phyloP scores from a whole-genome alignment of 345 rosid species.

The Ceriops zippeliana region DNA sequence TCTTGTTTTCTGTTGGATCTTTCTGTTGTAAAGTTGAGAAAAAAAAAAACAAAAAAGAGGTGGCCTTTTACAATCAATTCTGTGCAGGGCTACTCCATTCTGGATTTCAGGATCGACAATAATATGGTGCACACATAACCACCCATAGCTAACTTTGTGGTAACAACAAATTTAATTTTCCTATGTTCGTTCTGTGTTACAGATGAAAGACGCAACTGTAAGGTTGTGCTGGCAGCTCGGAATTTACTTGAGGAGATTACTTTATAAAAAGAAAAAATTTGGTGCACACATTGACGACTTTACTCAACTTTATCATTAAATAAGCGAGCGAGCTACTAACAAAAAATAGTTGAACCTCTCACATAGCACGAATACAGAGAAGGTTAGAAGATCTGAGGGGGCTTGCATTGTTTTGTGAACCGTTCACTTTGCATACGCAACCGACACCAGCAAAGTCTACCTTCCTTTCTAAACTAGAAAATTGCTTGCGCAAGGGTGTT shows the following conservation, averaged over 20 bases:
- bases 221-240: too few relatives aligned
- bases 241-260: too few relatives aligned
- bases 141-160: too few relatives aligned
- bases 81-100: neutral
- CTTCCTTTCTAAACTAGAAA: neutral
- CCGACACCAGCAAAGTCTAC: constrained; percentile 9
- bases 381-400: neutral
- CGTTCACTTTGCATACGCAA: constrained; percentile 1
- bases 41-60: neutral
- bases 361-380: constrained; percentile 10
- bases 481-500: too few relatives aligned
- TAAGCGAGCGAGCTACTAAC: neutral
- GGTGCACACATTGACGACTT: constrained; percentile 8
- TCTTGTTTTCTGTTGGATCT: neutral
- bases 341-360: constrained; percentile 3
- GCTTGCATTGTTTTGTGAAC: constrained; percentile 14
- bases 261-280: too few relatives aligned
- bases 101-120: neutral
- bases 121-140: neutral
- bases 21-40: neutral
- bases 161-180: too few relatives aligned
- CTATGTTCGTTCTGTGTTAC: too few relatives aligned
- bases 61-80: neutral
- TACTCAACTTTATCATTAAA: constrained; percentile 2
- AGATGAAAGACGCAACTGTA: too few relatives aligned